These are phyloP conservation scores for Brassica napus DNA, from an alignment of 345 rosid genomes.

Conservation along the genomic window DNA sequence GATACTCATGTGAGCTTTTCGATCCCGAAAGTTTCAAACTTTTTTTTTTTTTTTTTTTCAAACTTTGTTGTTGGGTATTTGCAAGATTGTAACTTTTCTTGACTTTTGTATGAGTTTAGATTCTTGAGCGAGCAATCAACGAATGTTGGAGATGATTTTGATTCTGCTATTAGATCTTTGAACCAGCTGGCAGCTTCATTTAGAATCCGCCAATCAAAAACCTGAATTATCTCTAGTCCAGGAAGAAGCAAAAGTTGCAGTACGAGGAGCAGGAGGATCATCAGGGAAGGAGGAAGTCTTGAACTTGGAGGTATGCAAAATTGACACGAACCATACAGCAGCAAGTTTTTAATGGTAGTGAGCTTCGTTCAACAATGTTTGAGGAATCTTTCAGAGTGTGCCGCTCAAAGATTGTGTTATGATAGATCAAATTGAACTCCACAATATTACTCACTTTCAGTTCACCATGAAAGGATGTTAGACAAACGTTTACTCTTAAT, in stretches of 20 bases:
- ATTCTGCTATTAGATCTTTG: conserved; percentile 81
- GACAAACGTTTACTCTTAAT: conserved; percentile 26
- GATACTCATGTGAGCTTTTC: conserved; percentile 55
- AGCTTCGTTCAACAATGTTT: no score
- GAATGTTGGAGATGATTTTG: conserved; percentile 83
- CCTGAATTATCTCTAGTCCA: conserved; percentile 29
- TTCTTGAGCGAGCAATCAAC: conserved; percentile 69
- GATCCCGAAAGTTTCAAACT: background rate
- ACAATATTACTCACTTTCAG: no score
- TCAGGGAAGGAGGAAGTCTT: conserved; percentile 35
- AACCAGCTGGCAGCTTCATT: conserved; percentile 56
- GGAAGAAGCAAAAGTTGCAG: conserved; percentile 41
- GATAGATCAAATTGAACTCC: no score
- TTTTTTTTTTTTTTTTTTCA: no score
- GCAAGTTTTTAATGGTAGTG: no score
- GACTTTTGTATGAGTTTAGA: conserved; percentile 53
- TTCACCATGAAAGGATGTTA: no score
- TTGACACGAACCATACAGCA: no score
- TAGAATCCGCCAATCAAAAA: conserved; percentile 56
- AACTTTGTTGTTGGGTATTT: background rate
- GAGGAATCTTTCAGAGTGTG: no score
- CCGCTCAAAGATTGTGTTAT: no score
- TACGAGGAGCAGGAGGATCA: background rate
- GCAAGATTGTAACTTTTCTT: background rate
- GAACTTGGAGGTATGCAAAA: conserved; percentile 42